Percentiles rank a stretch among this genome's conserved stretches.
Evolutionary conservation across 495 filamentous ascomycete genomes (phyloP).

Genomic region (Hyphodiscus hymeniophilus): DNA sequence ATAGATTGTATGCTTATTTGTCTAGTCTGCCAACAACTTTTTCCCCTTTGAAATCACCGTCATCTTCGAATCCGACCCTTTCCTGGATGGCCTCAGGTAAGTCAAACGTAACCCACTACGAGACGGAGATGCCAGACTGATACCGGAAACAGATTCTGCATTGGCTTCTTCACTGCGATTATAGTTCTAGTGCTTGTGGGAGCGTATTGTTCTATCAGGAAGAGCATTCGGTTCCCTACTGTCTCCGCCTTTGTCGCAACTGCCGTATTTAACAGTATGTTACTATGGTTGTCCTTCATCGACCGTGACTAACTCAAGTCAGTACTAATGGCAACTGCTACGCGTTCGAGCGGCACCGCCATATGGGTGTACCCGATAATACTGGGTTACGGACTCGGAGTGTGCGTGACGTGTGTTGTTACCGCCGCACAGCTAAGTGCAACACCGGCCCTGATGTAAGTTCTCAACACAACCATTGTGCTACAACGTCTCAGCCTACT

Average conservation of each 20-base stretch:
- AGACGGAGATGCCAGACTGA: conserved; percentile 22
- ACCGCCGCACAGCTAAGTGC: conserved; percentile 24
- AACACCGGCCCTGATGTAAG: conserved; percentile 24
- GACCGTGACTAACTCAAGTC: too few relatives aligned
- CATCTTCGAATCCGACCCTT: too few relatives aligned
- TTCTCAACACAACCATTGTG: too few relatives aligned
- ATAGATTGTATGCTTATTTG: too few relatives aligned
- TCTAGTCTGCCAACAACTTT: too few relatives aligned
- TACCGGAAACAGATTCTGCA: conserved; percentile 15
- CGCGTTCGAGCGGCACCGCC: not conserved
- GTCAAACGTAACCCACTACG: conserved; percentile 3
- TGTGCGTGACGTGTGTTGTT: conserved; percentile 21
- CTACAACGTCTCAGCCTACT: not conserved
- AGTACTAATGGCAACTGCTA: conserved; percentile 20
- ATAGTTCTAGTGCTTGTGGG: conserved; percentile 14
- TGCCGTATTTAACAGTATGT: conserved; percentile 16
- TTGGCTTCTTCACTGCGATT: conserved; percentile 13
- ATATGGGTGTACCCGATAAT: conserved; percentile 24
- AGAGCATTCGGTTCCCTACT: conserved; percentile 16
- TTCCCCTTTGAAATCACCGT: too few relatives aligned
- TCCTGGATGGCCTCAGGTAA: too few relatives aligned
- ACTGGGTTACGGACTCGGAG: conserved; percentile 21
- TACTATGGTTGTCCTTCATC: too few relatives aligned
- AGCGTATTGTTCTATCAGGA: conserved; percentile 18
- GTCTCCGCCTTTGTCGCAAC: conserved; percentile 18